Conservation (phyloP, 106 monocot genomes). For the Dioscorea alata region DNA sequence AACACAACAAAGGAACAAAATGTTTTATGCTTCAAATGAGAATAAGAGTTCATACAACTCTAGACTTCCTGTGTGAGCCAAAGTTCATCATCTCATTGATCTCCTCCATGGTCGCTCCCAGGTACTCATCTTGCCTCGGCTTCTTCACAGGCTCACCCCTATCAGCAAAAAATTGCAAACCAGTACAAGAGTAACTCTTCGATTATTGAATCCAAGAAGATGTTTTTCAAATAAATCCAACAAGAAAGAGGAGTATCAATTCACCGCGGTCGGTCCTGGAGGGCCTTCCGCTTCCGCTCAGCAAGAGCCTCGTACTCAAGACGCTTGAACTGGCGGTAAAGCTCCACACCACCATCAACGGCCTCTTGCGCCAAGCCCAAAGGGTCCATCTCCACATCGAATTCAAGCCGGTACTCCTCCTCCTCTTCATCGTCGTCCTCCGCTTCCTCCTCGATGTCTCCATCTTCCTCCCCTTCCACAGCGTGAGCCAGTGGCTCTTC, state of each 20-base stretch:
- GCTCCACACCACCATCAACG: conserved; percentile 17
- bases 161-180: neutral
- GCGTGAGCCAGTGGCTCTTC: neutral
- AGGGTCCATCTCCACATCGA: conserved; percentile 1
- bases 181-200: conserved; percentile 4
- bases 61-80: conserved; percentile 46
- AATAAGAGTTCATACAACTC: conserved; percentile 20
- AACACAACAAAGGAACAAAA: neutral
- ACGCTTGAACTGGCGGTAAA: conserved; percentile 48
- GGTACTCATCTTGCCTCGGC: conserved; percentile 38
- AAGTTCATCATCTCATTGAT: conserved; percentile 78
- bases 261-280: conserved; percentile 10
- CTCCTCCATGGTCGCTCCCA: conserved; percentile 74
- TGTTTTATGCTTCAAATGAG: neutral
- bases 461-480: neutral
- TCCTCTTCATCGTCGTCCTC: neutral
- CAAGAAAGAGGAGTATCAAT: neutral
- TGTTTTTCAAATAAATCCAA: neutral
- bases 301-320: conserved; percentile 72
- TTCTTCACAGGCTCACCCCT: conserved; percentile 40
- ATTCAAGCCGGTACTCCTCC: neutral
- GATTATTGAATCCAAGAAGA: neutral
- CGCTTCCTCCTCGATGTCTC: neutral
- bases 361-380: neutral
- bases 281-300: conserved; percentile 69